Evolutionary conservation across 2,329 filamentous ascomycete species (phyloP), one percentile per base, ranked within the genome.

Genomic region (Penicillium sp.): DNA sequence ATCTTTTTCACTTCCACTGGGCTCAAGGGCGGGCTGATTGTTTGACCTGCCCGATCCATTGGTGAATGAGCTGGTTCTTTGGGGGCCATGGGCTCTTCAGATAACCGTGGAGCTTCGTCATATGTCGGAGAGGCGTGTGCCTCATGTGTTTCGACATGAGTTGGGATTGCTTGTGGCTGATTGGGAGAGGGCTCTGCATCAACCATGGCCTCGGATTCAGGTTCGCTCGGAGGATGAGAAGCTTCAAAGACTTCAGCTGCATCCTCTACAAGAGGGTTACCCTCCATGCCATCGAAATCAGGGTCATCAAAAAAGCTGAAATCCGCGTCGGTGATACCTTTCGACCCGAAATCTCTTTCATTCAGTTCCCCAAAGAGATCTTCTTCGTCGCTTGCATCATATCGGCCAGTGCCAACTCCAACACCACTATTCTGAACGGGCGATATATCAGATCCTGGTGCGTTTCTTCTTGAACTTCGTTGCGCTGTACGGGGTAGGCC

Each of bases 221-320:
- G 25, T 36, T 64, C 57, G 16, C 50, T 50, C 13, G 53, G 34
- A 21, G 60, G 53, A 51, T 55, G n/a, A 15, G 44, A 46, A 27
- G 60, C 59, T 45, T 65, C 55, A 40, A 60, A 48, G 15, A 55
- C 50, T 29, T 62, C 63, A 38, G 61, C 55, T 7, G 38, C 29
- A 46, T 63, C 55, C n/a, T 61, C 59, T 10, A 50, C 21, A n/a
- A 51, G 43, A 21, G 59, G 51, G 23, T 55, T 62, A 44, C 57
- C 57, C 44, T 57, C 64, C 51, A 69, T 64, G 8, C 58, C 58
- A 10, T 68, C 68, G 47, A 73, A 72, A 41, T 71, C 76, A 46
- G 80, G 81, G 33, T 82, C 80, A 66, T 87, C 84, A 63, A 87
- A 87, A 68, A 87, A 87, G 66, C 80, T 85, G 68, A 87, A 87